phyloP scores from a whole-genome alignment of 2,329 filamentous ascomycete genomes.

The Fusarium sp. region DNA sequence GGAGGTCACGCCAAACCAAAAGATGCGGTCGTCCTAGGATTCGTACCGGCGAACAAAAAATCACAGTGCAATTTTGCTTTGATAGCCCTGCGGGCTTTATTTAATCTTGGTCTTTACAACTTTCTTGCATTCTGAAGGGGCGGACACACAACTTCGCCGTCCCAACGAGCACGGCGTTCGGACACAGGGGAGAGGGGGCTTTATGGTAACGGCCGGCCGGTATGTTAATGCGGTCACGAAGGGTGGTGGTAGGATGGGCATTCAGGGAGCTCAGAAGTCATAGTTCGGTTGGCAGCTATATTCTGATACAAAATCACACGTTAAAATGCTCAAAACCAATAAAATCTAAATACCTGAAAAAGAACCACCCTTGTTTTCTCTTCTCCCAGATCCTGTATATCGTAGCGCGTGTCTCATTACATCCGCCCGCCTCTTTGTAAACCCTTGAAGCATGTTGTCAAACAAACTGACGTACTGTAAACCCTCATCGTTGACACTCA shows the following conservation, averaged over 20 bases:
- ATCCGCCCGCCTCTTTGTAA: slow-evolving; percentile 6
- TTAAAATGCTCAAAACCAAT: slow-evolving; percentile 12
- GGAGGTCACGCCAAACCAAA: slow-evolving; percentile 22
- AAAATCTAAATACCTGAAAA: slow-evolving; percentile 17
- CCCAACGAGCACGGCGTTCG: slow-evolving; percentile 52
- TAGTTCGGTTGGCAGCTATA: not conserved
- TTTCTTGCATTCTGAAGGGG: slow-evolving; percentile 44
- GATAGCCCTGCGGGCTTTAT: slow-evolving; percentile 34
- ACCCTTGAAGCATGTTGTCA: slow-evolving; percentile 3
- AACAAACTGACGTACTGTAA: slow-evolving; percentile 24
- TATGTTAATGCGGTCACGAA: slow-evolving; percentile 30
- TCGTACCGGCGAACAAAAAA: slow-evolving; percentile 39
- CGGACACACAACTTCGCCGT: slow-evolving; percentile 40
- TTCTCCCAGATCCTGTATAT: slow-evolving; percentile 19
- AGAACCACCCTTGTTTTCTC: slow-evolving; percentile 17
- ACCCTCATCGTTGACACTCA: slow-evolving; percentile 4
- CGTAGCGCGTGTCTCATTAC: slow-evolving; percentile 46
- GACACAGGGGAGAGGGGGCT: slow-evolving; percentile 43
- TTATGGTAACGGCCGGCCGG: slow-evolving; percentile 36
- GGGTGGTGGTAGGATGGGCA: slow-evolving; percentile 2
- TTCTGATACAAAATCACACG: slow-evolving; percentile 5
- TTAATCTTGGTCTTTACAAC: slow-evolving; percentile 33
- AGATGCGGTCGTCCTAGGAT: slow-evolving; percentile 26
- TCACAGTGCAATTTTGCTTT: slow-evolving; percentile 32
- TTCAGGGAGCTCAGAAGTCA: slow-evolving; percentile 2